Evolutionary conservation across 129 eudicot genomes (phyloP), one percentile per base, ranked within the genome.

Genomic region (Artemisia argyi): DNA sequence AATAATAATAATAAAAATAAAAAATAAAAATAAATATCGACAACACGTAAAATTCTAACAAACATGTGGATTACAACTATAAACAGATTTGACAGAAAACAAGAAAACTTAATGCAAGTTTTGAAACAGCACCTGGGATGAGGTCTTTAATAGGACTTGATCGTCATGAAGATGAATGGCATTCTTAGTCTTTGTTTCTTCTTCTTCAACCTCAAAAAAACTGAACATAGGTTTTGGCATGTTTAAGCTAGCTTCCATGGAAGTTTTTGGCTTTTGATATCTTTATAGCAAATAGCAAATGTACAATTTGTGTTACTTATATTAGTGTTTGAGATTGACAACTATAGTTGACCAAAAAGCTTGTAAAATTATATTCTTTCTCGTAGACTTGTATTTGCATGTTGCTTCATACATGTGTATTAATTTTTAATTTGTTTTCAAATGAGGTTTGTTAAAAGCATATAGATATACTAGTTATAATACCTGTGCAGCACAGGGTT

Each of bases 211-310:
- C 26, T 78, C 61, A 55, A 78, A 71, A 66, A 71, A 78, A 63
- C 82, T 78, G 77, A 78, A 71, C 73, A 78, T 78, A 64, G 82
- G 53, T 71, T 64, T 78, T 51, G 65, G 67, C 81, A 70, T 78
- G 50, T 54, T 62, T 49, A 63, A 51, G 71, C 71, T 61, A 60
- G 71, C 58, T 69, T 62, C 66, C 67, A 71, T 71, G 52, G 72
- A 78, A 71, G 68, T 63, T n/a, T n/a, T n/a, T 62, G 51, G 66
- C 42, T 70, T n/a, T 35, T 61, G n/a, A 26, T 18, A 28, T 56
- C 18, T 22, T 32, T 76, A 61, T 66, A 55, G 73, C 65, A 76
- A 67, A 46, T 64, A 65, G 65, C 57, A 52, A 65, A 24, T 64
- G 17, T 30, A 18, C 58, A 56, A 39, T 6, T 11, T 61, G 65